Evolutionary conservation across 2,329 filamentous ascomycete genomes (phyloP).

Genomic region (Cercospora janseana): DNA sequence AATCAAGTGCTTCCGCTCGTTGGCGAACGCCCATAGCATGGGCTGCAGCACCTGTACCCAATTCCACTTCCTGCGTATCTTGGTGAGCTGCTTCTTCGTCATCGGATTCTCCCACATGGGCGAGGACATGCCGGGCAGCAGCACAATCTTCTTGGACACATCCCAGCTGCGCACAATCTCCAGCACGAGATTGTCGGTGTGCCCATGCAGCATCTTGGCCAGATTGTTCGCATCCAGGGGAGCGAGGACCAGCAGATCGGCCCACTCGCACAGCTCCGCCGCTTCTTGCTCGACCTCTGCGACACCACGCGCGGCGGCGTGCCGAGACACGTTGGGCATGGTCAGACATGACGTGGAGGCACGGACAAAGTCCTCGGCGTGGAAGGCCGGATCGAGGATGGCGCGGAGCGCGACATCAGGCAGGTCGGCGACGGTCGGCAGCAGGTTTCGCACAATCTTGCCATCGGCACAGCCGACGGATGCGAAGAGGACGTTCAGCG

Average conservation of each 20-base stretch:
- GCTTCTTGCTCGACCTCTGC: constrained; percentile 42
- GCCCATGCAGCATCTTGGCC: constrained; percentile 81
- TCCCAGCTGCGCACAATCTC: constrained; percentile 85
- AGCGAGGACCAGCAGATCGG: constrained; percentile 78
- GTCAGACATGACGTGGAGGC: constrained; percentile 36
- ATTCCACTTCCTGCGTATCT: constrained; percentile 78
- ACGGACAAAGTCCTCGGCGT: constrained; percentile 36
- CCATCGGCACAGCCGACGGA: constrained; percentile 37
- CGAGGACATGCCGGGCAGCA: constrained; percentile 85
- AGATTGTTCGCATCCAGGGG: constrained; percentile 82
- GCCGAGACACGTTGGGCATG: constrained; percentile 33
- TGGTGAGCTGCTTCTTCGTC: constrained; percentile 81
- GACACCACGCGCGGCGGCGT: constrained; percentile 24
- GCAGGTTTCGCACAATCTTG: constrained; percentile 34
- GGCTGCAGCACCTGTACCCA: constrained; percentile 82
- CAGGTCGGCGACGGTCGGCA: constrained; percentile 35
- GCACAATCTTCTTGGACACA: constrained; percentile 75
- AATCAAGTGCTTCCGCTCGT: constrained; percentile 49
- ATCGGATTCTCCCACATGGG: constrained; percentile 89
- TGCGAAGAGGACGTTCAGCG: constrained; percentile 39
- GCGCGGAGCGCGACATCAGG: constrained; percentile 38
- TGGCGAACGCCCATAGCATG: constrained; percentile 72
- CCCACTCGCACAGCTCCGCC: constrained; percentile 78
- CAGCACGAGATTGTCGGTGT: constrained; percentile 76
- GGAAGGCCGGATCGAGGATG: constrained; percentile 37